A percentile compares a stretch with the other conserved stretches of the same genome.
Conservation (phyloP, 2,329 filamentous ascomycete species). For the Aspergillus glaucus region DNA sequence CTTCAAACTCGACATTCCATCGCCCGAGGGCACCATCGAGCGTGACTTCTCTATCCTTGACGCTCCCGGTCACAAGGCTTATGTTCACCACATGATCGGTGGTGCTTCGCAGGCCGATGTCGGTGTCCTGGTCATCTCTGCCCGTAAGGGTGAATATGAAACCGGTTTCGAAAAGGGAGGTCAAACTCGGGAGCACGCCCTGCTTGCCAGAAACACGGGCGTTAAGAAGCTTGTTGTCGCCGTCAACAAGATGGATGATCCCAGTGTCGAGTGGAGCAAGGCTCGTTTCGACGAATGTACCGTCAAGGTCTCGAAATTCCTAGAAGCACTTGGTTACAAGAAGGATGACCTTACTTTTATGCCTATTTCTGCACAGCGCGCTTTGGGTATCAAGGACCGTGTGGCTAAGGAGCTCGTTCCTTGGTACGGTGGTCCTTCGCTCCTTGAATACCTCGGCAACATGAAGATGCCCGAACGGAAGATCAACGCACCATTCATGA, state of each 20-base stretch:
- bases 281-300: conserved; percentile 90
- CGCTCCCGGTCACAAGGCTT: conserved; percentile 95
- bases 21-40: conserved; percentile 56
- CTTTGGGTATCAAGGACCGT: conserved; percentile 79
- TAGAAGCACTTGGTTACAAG: conserved; percentile 92
- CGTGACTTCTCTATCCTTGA: conserved; percentile 94
- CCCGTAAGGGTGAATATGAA: conserved; percentile 97
- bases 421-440: conserved; percentile 84
- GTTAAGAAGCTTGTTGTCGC: conserved; percentile 93
- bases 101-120: conserved; percentile 90
- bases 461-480: conserved; percentile 94
- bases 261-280: conserved; percentile 92
- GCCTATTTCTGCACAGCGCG: conserved; percentile 87
- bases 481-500: conserved; percentile 97
- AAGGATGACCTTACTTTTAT: conserved; percentile 93
- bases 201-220: conserved; percentile 96
- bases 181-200: conserved; percentile 94
- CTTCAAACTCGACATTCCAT: conserved; percentile 65
- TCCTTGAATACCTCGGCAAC: conserved; percentile 90
- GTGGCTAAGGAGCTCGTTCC: conserved; percentile 68
- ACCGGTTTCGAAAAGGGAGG: conserved; percentile 96
- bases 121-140: conserved; percentile 90
- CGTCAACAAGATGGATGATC: conserved; percentile 99
- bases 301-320: conserved; percentile 76
- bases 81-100: conserved; percentile 97